Conservation (phyloP, 2,329 filamentous ascomycete species). For the Rugonectria rugulosa region DNA sequence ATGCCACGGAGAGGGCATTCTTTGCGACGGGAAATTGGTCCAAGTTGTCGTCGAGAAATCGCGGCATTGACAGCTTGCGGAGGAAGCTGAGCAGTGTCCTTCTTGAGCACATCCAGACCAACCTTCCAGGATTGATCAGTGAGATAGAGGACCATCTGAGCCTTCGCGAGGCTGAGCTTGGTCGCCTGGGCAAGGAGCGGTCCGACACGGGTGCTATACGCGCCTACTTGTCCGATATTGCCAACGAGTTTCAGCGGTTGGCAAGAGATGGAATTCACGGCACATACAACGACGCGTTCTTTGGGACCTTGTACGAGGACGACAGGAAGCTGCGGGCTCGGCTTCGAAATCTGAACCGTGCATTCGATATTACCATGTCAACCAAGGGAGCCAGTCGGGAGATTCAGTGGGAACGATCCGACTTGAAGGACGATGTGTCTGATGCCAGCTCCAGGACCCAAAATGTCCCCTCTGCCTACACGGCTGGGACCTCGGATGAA, state of each 20-base stretch:
- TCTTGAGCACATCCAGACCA: constrained; percentile 40
- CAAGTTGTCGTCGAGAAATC: constrained; percentile 38
- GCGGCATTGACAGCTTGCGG: constrained; percentile 44
- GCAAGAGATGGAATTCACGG: constrained; percentile 40
- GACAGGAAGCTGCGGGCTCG: constrained; percentile 40
- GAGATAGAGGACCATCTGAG: constrained; percentile 37
- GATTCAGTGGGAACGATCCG: constrained; percentile 21
- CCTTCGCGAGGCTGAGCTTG: constrained; percentile 28
- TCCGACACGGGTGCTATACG: constrained; percentile 38
- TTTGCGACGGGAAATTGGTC: constrained; percentile 42
- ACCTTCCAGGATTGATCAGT: constrained; percentile 33
- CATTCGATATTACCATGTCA: constrained; percentile 39
- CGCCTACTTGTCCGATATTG: constrained; percentile 45
- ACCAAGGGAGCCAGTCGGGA: constrained; percentile 33
- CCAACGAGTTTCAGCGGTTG: constrained; percentile 45
- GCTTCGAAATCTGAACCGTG: constrained; percentile 41
- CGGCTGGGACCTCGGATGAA: neutral
- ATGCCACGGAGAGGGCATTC: constrained; percentile 43
- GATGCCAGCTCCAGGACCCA: constrained; percentile 5
- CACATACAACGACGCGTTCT: constrained; percentile 47
- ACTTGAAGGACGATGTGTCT: neutral
- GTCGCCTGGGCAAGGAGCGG: constrained; percentile 31
- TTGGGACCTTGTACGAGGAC: constrained; percentile 34
- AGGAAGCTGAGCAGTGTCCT: constrained; percentile 45
- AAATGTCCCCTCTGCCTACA: neutral